Conservation (phyloP, 2,329 filamentous ascomycete genomes). For the Trichoderma hamatum region DNA sequence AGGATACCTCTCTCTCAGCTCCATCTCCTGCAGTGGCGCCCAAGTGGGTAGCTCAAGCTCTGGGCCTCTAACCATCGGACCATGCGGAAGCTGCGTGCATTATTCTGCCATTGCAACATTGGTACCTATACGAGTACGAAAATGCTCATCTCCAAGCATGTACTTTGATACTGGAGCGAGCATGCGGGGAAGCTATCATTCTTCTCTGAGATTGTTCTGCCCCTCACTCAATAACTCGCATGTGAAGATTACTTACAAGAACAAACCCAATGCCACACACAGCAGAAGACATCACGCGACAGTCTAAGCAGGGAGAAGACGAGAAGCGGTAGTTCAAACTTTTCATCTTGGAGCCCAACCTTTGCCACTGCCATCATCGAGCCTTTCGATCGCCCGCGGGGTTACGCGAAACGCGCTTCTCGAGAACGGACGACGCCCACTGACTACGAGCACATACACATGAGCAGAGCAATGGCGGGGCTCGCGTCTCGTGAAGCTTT, state of each 20-base stretch:
- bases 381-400: conserved; percentile 22
- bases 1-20: background rate
- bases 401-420: conserved; percentile 9
- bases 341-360: conserved; percentile 19
- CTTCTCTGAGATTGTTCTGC: background rate
- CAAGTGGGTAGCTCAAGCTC: conserved; percentile 6
- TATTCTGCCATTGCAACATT: background rate
- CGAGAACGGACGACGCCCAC: background rate
- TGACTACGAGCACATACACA: background rate
- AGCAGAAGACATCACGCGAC: background rate
- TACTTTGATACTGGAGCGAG: background rate
- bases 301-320: background rate
- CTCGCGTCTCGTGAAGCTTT: background rate
- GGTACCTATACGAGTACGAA: conserved; percentile 7
- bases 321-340: background rate
- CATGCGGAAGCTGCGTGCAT: background rate
- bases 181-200: background rate
- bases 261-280: background rate
- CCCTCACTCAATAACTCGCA: background rate
- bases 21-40: conserved; percentile 22
- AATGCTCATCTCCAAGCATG: background rate
- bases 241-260: background rate
- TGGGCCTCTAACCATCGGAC: background rate
- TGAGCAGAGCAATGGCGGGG: background rate
- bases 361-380: conserved; percentile 11